Evolutionary conservation across 2,329 filamentous ascomycete genomes (phyloP).

Genomic region (Fusarium liriodendri): DNA sequence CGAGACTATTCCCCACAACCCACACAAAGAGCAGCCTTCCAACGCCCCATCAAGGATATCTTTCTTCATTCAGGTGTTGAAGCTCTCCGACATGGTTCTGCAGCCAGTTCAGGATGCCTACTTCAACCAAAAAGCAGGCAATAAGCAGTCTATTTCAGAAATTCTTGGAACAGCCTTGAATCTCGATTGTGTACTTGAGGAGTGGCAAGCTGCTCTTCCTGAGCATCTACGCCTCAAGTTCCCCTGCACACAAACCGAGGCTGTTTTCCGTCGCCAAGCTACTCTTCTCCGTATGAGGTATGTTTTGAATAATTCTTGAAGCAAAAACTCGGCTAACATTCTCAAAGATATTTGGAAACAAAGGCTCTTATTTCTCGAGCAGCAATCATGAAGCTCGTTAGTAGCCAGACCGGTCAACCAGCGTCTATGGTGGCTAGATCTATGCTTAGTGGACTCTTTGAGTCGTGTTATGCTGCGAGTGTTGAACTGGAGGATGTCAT

Average conservation of each 20-base stretch:
- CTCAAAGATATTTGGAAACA: constrained; percentile 36
- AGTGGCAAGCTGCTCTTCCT: constrained; percentile 36
- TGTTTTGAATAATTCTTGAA: not conserved
- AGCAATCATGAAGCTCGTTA: constrained; percentile 38
- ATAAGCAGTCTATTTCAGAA: constrained; percentile 12
- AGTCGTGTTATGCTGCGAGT: constrained; percentile 37
- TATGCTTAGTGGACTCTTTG: constrained; percentile 32
- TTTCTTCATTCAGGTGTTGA: constrained; percentile 37
- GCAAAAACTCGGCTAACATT: not conserved
- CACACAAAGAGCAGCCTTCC: constrained; percentile 25
- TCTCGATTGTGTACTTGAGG: constrained; percentile 37
- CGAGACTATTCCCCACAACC: constrained; percentile 15
- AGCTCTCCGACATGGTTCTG: constrained; percentile 33
- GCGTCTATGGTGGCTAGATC: constrained; percentile 27
- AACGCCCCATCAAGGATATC: constrained; percentile 36
- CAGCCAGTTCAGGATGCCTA: constrained; percentile 34
- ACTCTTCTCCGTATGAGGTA: constrained; percentile 39
- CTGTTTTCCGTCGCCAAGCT: constrained; percentile 37
- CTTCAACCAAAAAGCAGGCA: constrained; percentile 4
- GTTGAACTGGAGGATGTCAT: constrained; percentile 40
- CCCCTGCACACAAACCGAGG: constrained; percentile 27
- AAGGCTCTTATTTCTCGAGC: constrained; percentile 35
- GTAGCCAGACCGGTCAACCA: constrained; percentile 11
- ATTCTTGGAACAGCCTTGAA: constrained; percentile 30
- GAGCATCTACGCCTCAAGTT: constrained; percentile 35